phyloP scores from a whole-genome alignment of 1,284 basidiomycete species.

The Athelia psychrophila region DNA sequence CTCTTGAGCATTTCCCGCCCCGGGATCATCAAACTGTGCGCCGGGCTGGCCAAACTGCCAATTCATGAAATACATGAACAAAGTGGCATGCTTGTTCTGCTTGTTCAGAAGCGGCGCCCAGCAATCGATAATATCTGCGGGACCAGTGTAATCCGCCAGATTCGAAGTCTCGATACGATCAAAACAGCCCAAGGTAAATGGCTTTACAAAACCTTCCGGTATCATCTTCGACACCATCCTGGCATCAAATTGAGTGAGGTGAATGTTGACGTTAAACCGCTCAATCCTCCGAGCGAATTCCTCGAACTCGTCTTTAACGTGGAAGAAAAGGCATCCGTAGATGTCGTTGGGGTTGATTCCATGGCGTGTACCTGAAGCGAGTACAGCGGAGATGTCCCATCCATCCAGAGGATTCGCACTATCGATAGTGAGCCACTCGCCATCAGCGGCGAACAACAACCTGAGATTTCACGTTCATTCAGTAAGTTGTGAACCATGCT shows the following conservation, averaged over 20 bases:
- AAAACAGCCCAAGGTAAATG: not conserved
- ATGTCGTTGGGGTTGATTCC: constrained; percentile 35
- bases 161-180: not conserved
- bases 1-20: no score
- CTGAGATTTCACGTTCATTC: no score
- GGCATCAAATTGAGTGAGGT: constrained; percentile 29
- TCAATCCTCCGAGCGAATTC: constrained; percentile 36
- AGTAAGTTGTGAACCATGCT: no score
- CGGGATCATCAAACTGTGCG: no score
- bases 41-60: no score
- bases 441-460: constrained; percentile 30
- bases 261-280: constrained; percentile 25
- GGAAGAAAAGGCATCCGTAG: constrained; percentile 42
- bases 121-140: not conserved
- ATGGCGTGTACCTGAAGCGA: constrained; percentile 27
- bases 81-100: not conserved
- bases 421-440: constrained; percentile 33
- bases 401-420: constrained; percentile 33
- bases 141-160: not conserved
- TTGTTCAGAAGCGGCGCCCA: not conserved
- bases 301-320: constrained; percentile 37
- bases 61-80: no score
- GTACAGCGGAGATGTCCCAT: constrained; percentile 33
- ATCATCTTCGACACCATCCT: not conserved
- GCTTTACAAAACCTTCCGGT: not conserved